A percentile compares a stretch with the other conserved stretches of the same genome.
These are phyloP conservation scores for Mortierella antarctica DNA, from an alignment of 192 early-diverging fungal genomes.

Conservation along the genomic window DNA sequence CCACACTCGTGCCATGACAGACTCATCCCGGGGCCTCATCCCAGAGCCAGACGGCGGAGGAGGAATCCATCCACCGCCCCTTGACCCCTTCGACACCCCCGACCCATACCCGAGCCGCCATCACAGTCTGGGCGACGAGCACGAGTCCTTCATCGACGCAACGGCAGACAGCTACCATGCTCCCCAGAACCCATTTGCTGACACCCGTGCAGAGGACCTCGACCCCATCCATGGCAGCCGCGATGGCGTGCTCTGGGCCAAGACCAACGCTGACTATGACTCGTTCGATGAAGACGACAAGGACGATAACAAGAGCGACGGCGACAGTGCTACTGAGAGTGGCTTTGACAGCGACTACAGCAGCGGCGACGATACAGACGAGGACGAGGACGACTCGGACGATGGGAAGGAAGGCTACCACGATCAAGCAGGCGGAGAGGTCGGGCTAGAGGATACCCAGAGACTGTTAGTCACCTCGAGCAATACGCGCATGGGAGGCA, in stretches of 20 bases:
- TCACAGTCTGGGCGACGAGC: neutral
- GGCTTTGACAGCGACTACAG: constrained; percentile 2
- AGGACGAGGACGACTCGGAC: neutral
- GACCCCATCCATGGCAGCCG: too few relatives aligned
- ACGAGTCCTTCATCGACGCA: constrained; percentile 33
- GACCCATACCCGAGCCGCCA: neutral
- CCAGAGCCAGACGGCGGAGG: neutral
- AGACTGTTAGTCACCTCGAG: constrained; percentile 21
- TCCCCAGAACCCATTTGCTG: constrained; percentile 18
- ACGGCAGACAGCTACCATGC: constrained; percentile 24
- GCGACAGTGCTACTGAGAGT: neutral
- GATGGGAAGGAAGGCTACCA: neutral
- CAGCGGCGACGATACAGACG: neutral
- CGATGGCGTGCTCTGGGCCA: neutral
- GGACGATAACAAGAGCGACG: constrained; percentile 3
- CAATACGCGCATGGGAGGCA: constrained; percentile 34
- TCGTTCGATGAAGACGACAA: constrained; percentile 24
- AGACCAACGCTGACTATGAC: constrained; percentile 6
- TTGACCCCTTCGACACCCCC: constrained; percentile 12
- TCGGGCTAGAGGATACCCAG: constrained; percentile 32
- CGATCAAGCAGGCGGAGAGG: neutral
- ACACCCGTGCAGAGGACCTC: neutral
- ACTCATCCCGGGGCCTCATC: constrained; percentile 5
- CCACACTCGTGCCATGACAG: constrained; percentile 2
- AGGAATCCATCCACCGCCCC: neutral